Evolutionary conservation across 148 eudicot species (phyloP), one percentile per base, ranked within the genome.

Genomic region (Tetragonia tetragonoides): DNA sequence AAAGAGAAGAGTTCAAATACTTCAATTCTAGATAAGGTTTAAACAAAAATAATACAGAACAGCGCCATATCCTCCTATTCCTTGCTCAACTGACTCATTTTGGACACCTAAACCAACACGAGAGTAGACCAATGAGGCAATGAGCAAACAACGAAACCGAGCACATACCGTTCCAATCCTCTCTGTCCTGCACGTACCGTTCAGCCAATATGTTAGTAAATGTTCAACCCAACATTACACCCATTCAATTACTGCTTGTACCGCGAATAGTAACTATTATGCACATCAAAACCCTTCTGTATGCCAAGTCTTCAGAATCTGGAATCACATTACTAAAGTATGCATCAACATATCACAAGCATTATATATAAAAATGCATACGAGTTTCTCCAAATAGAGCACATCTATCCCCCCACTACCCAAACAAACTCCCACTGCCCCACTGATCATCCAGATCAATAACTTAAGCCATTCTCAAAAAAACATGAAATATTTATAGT

Each of bases 81-180:
- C 90, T 95, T 93, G 93, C 99, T 95, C 89, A 95, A 80, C 42
- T 88, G 92, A 79, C 97, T 93, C 65, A 95, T 86, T 81, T 89
- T 90, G 68, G 99, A 93, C 76, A 95, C 97, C 99, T 95, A 79
- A 51, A 81, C 23, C 63, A 80, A 81, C 34, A 5, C 15, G 44
- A n/a, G 0, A 2, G 24, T 34, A 49, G 46, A 66, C 37, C n/a
- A n/a, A n/a, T n/a, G n/a, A n/a, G n/a, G n/a, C 66, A 49, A 21
- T 49, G 79, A 68, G 65, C 73, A 71, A 70, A 47, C 51, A 61
- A 40, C 54, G 38, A 67, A 61, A 3, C 16, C 14, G 23, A 47
- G n/a, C 63, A 18, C 16, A 57, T 16, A 57, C n/a, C 16, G 1
- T 57, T 57, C 21, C 62, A 57, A 57, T 3, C 62, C n/a, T n/a